Evolutionary conservation across 805 yeast genomes (phyloP).

Genomic region (Debaryomyces castellii): DNA sequence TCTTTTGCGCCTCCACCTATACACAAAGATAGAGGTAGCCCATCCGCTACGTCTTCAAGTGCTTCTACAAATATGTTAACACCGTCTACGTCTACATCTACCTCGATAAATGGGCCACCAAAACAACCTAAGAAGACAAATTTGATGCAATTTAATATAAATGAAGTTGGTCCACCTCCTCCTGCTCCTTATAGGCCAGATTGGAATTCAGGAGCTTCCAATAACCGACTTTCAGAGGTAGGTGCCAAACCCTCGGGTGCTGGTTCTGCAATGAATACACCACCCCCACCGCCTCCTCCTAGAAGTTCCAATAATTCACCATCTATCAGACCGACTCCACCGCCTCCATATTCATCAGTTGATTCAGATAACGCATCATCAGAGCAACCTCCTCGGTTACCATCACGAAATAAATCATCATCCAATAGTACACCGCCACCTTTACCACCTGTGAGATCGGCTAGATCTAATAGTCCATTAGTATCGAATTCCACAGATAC

Average conservation of each 20-base stretch:
- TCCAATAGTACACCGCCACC: slow-evolving; percentile 5
- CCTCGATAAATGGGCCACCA: not conserved
- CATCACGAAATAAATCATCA: slow-evolving; percentile 1
- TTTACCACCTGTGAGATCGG: slow-evolving; percentile 1
- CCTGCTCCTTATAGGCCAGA: slow-evolving; percentile 30
- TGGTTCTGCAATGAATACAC: not conserved
- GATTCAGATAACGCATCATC: not conserved
- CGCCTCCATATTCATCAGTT: not conserved
- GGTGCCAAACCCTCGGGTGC: too few relatives aligned
- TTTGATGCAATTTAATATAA: slow-evolving; percentile 31
- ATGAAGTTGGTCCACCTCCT: slow-evolving; percentile 47
- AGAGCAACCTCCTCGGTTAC: not conserved
- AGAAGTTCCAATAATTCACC: slow-evolving; percentile 1
- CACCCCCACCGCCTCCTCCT: slow-evolving; percentile 10
- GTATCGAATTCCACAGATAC: not conserved
- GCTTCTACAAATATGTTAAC: too few relatives aligned
- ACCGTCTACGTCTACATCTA: too few relatives aligned
- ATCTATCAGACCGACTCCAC: not conserved
- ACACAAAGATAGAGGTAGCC: slow-evolving; percentile 31
- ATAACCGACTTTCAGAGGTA: too few relatives aligned
- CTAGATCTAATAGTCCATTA: not conserved
- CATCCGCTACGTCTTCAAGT: too few relatives aligned
- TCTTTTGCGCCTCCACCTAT: slow-evolving; percentile 44
- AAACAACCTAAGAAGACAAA: slow-evolving; percentile 11
- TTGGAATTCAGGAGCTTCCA: not conserved